phyloP scores from a whole-genome alignment of 768 basidiomycete species.

The Pulveroboletus sp. region DNA sequence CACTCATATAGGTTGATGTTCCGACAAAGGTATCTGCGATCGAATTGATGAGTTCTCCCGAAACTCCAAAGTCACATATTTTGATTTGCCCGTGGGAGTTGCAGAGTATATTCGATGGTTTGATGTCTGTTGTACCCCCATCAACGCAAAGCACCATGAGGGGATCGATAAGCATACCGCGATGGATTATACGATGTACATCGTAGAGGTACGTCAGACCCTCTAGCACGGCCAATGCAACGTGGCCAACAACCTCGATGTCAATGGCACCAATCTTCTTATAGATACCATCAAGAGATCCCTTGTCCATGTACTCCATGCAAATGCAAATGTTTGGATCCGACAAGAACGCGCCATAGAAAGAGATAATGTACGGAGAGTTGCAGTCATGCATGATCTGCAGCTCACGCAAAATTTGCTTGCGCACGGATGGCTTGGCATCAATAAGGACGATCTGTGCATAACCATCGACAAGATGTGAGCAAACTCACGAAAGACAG shows the following conservation, averaged over 20 bases:
- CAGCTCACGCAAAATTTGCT: conserved; percentile 95
- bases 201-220: conserved; percentile 98
- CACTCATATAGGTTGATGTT: conserved; percentile 99
- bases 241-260: conserved; percentile 87
- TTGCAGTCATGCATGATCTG: conserved; percentile 99
- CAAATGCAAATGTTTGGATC: conserved; percentile 99
- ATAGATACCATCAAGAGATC: conserved; percentile 91
- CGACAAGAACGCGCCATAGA: conserved; percentile 93
- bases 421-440: conserved; percentile 92
- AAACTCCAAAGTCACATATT: conserved; percentile 99
- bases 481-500: neutral
- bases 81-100: conserved; percentile 96
- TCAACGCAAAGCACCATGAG: conserved; percentile 9
- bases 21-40: conserved; percentile 99
- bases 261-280: conserved; percentile 93
- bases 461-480: neutral
- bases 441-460: conserved; percentile 89
- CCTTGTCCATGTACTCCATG: conserved; percentile 96
- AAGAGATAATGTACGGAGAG: conserved; percentile 91
- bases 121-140: conserved; percentile 68
- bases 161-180: conserved; percentile 56
- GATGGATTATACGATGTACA: conserved; percentile 95
- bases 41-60: conserved; percentile 97
- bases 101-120: conserved; percentile 95
- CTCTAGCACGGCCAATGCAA: conserved; percentile 91